Percentiles rank a stretch among this genome's conserved stretches.
phyloP scores from a whole-genome alignment of 495 filamentous ascomycete genomes.

The Cenococcum geophilum region DNA sequence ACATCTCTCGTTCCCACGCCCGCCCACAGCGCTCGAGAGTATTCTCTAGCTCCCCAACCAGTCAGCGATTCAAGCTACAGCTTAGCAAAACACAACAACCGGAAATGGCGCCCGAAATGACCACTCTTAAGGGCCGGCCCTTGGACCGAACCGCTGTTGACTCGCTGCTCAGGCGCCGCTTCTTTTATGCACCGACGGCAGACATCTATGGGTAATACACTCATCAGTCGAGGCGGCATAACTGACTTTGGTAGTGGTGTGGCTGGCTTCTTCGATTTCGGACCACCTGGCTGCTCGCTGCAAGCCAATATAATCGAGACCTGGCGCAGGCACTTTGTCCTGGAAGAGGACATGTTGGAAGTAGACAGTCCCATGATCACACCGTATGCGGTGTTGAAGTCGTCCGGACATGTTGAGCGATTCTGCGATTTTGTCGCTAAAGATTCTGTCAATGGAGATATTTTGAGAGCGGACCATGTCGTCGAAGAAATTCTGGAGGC shows the following conservation, averaged over 20 bases:
- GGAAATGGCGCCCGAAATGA: constrained; percentile 39
- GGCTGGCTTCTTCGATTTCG: constrained; percentile 40
- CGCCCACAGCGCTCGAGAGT: too few relatives aligned
- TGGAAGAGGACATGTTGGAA: constrained; percentile 46
- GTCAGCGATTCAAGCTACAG: too few relatives aligned
- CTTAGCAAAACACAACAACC: too few relatives aligned
- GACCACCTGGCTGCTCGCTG: constrained; percentile 41
- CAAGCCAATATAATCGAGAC: constrained; percentile 72
- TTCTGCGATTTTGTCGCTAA: constrained; percentile 99
- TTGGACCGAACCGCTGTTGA: constrained; percentile 78
- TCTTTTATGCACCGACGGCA: constrained; percentile 85
- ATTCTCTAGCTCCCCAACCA: too few relatives aligned
- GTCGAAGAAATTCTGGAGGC: constrained; percentile 87
- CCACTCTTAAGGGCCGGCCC: constrained; percentile 78
- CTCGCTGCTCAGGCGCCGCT: constrained; percentile 45
- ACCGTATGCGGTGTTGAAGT: constrained; percentile 87
- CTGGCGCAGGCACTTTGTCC: constrained; percentile 69
- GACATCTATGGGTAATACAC: constrained; percentile 49
- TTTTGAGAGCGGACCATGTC: constrained; percentile 89
- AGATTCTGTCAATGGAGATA: constrained; percentile 93
- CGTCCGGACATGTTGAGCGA: constrained; percentile 93
- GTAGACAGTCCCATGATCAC: constrained; percentile 42
- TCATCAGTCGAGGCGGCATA: too few relatives aligned
- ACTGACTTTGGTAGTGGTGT: constrained; percentile 34
- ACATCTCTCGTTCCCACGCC: too few relatives aligned